Evolutionary conservation across 2,329 filamentous ascomycete genomes (phyloP).

Genomic region (Bipolaris gigantea): DNA sequence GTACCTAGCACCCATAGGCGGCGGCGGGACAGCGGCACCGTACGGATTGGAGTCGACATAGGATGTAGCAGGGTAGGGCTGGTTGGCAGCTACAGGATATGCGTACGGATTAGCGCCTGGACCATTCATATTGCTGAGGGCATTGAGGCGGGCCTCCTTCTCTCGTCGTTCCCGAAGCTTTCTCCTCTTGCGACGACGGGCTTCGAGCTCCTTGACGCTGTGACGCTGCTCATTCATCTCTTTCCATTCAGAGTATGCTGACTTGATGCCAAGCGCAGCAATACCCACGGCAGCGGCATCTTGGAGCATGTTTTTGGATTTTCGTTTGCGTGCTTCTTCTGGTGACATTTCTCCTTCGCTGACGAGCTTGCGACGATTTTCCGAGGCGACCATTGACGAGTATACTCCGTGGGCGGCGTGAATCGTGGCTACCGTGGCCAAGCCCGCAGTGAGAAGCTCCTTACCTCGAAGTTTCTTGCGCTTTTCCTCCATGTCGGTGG

Average conservation of each 20-base stretch:
- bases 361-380: conserved; percentile 62
- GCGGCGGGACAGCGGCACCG: conserved; percentile 42
- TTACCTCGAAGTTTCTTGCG: conserved; percentile 68
- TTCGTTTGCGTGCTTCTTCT: conserved; percentile 64
- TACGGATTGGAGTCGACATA: conserved; percentile 54
- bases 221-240: conserved; percentile 65
- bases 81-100: conserved; percentile 41
- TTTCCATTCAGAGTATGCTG: conserved; percentile 67
- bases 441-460: conserved; percentile 65
- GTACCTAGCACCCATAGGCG: conserved; percentile 45
- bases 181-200: conserved; percentile 50
- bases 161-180: conserved; percentile 49
- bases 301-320: conserved; percentile 64
- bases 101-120: conserved; percentile 43
- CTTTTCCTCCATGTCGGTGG: conserved; percentile 64
- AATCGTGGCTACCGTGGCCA: conserved; percentile 69
- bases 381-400: conserved; percentile 64
- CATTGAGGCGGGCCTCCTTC: conserved; percentile 50
- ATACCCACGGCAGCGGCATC: conserved; percentile 69
- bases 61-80: conserved; percentile 40
- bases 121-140: conserved; percentile 42
- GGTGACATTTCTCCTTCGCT: conserved; percentile 64
- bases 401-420: conserved; percentile 69
- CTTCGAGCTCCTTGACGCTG: conserved; percentile 58
- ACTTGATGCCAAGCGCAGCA: conserved; percentile 68